Evolutionary conservation across 352 stramenopile genomes (phyloP), one percentile per base, ranked within the genome.

Genomic region (Globisporangium barbulae): DNA sequence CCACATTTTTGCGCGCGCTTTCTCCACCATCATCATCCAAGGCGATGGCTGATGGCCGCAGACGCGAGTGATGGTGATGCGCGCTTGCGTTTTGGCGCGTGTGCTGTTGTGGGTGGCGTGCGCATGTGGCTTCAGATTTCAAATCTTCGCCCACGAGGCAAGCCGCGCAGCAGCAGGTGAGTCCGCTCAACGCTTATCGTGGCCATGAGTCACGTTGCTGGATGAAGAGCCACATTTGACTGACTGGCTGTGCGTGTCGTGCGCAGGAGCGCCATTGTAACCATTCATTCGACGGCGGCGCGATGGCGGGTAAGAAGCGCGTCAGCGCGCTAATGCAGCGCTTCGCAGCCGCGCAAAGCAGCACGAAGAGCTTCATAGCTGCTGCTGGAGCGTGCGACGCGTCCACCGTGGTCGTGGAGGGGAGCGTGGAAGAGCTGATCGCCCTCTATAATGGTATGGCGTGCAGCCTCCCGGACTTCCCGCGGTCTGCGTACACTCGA

Each of bases 341-440:
- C 44, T 67, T 59, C 22, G 61, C 63, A 31, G 33, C 61, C 9
- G 53, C 50, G n/a, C 25, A 25, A 17, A 13, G 22, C 31, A 22
- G 6, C 49, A 41, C 42, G 5, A 45, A 37, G 10, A 47, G 9
- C 30, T 56, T 19, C 44, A 33, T 17, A 8, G 5, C 19, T 25
- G 19, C 39, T 21, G 21, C 17, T 61, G 49, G 25, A 21, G 28
- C 61, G 35, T 22, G 15, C 13, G 39, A 19, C 2, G 30, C 15
- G 30, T 33, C 54, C 13, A 37, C 47, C 28, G 54, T 53, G 22
- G 44, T 66, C n/a, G 28, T 45, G 7, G 54, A 68, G 10, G 62
- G 62, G 22, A 63, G 25, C 5, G 62, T 68, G 22, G 54, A 45
- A 37, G 47, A 63, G 33, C 62, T 68, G 25, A 59, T 68, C 19